A percentile compares a stretch with the other conserved stretches of the same genome.
Evolutionary conservation across 108 stramenopile species (phyloP).

Genomic region (Nannochloropsis granulata): DNA sequence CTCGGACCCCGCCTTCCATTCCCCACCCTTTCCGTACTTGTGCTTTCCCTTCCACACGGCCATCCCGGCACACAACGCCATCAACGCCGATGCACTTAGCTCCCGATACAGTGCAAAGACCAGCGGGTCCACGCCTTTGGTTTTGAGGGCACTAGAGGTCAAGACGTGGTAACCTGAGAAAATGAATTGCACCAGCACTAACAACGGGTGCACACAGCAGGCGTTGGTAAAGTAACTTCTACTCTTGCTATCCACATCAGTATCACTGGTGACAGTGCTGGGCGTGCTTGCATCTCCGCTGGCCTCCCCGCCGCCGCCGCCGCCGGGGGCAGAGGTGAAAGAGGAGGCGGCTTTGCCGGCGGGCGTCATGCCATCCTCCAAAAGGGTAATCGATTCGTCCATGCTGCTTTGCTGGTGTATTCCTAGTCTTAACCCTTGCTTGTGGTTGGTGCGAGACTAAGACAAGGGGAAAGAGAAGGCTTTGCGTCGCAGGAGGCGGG

Average conservation of each 20-base stretch:
- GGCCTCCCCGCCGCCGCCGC: too few relatives aligned
- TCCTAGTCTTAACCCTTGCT: too few relatives aligned
- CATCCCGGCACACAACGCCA: not conserved
- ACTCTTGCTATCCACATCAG: too few relatives aligned
- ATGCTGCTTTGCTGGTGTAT: not conserved
- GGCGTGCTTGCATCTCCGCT: too few relatives aligned
- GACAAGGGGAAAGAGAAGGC: not conserved
- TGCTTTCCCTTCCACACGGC: not conserved
- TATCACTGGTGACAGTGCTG: too few relatives aligned
- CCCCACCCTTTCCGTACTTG: too few relatives aligned
- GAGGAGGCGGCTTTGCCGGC: not conserved
- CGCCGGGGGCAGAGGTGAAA: too few relatives aligned
- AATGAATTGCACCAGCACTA: not conserved
- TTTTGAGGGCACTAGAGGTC: not conserved
- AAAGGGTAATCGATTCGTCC: not conserved
- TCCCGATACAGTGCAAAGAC: slow-evolving; percentile 14
- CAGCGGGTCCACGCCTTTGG: slow-evolving; percentile 4
- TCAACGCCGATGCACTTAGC: not conserved
- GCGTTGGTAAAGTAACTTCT: not conserved
- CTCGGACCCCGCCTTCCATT: too few relatives aligned
- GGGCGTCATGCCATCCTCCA: not conserved
- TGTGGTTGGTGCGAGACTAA: not conserved
- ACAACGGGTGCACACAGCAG: not conserved
- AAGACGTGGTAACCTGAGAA: slow-evolving; percentile 11
- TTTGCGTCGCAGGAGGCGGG: too few relatives aligned